These are phyloP conservation scores for Fulvia fulva DNA, from an alignment of 2,329 filamentous ascomycete genomes.

Conservation along the genomic window DNA sequence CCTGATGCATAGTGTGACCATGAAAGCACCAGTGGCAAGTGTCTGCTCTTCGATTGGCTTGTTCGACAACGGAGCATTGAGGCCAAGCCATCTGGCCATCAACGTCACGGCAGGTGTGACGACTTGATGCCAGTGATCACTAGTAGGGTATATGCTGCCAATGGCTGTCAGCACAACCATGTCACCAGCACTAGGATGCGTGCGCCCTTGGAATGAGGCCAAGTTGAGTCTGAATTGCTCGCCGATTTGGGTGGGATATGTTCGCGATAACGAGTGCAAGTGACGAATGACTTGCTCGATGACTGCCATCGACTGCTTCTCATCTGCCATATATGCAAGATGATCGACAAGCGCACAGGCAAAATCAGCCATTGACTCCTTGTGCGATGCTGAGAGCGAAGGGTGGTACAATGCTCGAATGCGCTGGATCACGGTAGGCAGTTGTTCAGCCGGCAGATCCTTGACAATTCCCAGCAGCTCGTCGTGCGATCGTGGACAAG, in stretches of 20 bases:
- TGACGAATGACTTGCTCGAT: slow-evolving; percentile 82
- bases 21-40: slow-evolving; percentile 68
- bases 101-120: slow-evolving; percentile 83
- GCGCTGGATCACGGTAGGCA: slow-evolving; percentile 78
- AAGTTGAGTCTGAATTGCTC: slow-evolving; percentile 74
- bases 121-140: slow-evolving; percentile 94
- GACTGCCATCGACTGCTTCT: slow-evolving; percentile 55
- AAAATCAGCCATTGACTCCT: slow-evolving; percentile 71
- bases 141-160: slow-evolving; percentile 83
- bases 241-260: slow-evolving; percentile 73
- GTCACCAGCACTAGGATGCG: slow-evolving; percentile 63
- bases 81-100: slow-evolving; percentile 78
- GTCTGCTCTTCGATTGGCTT: slow-evolving; percentile 63
- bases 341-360: slow-evolving; percentile 63
- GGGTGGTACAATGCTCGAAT: slow-evolving; percentile 91
- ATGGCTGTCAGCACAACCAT: slow-evolving; percentile 79
- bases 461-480: slow-evolving; percentile 67
- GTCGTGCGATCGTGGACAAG: slow-evolving; percentile 73
- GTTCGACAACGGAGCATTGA: slow-evolving; percentile 59
- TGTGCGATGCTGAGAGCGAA: slow-evolving; percentile 79
- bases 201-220: slow-evolving; percentile 49
- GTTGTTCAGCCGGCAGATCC: slow-evolving; percentile 58
- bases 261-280: slow-evolving; percentile 86
- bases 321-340: slow-evolving; percentile 55
- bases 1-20: slow-evolving; percentile 73